A percentile compares a stretch with the other conserved stretches of the same genome.
These are phyloP conservation scores for Leucosporidium creatinivorum DNA, from an alignment of 768 basidiomycete genomes.

Conservation along the genomic window DNA sequence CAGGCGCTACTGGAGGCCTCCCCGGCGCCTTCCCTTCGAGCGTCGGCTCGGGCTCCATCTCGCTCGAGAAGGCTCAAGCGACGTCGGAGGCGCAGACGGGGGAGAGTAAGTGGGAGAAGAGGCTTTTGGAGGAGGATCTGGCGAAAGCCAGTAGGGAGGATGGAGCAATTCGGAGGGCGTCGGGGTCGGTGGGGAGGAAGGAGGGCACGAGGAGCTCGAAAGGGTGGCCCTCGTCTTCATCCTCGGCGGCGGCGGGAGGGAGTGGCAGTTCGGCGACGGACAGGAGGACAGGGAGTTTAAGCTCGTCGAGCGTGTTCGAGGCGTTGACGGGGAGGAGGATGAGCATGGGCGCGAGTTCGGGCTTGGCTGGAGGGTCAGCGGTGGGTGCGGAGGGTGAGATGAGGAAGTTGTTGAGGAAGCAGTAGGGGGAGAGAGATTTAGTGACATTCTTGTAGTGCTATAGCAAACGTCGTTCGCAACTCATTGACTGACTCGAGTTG, in stretches of 20 bases:
- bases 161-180: neutral
- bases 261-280: neutral
- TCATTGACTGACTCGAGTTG: neutral
- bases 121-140: slow-evolving; percentile 9
- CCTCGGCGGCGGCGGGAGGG: neutral
- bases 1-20: neutral
- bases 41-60: no score
- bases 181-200: neutral
- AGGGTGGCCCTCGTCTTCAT: neutral
- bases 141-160: neutral
- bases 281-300: neutral
- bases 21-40: neutral
- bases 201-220: neutral
- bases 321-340: neutral
- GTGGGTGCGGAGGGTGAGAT: neutral
- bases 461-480: neutral
- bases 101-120: slow-evolving; percentile 15
- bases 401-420: no score
- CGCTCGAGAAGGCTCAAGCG: slow-evolving; percentile 19
- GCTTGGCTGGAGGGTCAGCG: neutral
- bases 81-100: slow-evolving; percentile 22
- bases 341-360: neutral
- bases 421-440: neutral
- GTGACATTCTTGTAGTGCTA: neutral
- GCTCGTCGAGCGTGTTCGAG: slow-evolving; percentile 13